phyloP scores from a whole-genome alignment of 805 yeast genomes.

The Kodamaea nitidulidarum region DNA sequence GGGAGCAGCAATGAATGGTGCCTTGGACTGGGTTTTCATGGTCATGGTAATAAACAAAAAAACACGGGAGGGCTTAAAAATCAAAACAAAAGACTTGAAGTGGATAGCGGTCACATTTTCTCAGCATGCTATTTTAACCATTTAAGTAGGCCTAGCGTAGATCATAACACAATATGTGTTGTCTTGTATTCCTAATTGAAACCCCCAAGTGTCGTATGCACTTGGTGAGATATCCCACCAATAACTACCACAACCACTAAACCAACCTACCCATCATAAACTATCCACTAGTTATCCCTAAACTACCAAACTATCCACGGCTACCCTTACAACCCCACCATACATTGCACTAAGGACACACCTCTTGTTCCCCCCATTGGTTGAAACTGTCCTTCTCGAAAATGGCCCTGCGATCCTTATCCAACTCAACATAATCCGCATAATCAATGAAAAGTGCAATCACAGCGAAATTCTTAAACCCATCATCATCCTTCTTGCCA shows the following conservation, averaged over 20 bases:
- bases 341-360: no score
- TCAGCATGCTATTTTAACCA: no score
- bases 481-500: conserved; percentile 62
- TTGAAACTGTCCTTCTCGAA: conserved; percentile 52
- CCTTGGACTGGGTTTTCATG: conserved; percentile 24
- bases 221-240: no score
- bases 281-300: no score
- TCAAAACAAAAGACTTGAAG: conserved; percentile 7
- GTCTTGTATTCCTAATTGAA: no score
- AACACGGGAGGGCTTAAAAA: conserved; percentile 3
- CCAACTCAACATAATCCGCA: conserved; percentile 66
- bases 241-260: no score
- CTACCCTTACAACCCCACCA: no score
- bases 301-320: no score
- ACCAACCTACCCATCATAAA: no score
- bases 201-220: no score
- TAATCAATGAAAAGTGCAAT: conserved; percentile 64
- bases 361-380: conserved; percentile 73
- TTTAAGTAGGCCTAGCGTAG: not conserved
- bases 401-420: conserved; percentile 51
- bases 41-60: conserved; percentile 24
- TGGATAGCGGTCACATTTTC: no score
- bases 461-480: conserved; percentile 63
- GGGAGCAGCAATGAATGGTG: conserved; percentile 16
- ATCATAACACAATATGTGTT: no score